Evolutionary conservation across 208 protist genomes (phyloP), one percentile per base, ranked within the genome.

Genomic region (Eutreptiella sp.): DNA sequence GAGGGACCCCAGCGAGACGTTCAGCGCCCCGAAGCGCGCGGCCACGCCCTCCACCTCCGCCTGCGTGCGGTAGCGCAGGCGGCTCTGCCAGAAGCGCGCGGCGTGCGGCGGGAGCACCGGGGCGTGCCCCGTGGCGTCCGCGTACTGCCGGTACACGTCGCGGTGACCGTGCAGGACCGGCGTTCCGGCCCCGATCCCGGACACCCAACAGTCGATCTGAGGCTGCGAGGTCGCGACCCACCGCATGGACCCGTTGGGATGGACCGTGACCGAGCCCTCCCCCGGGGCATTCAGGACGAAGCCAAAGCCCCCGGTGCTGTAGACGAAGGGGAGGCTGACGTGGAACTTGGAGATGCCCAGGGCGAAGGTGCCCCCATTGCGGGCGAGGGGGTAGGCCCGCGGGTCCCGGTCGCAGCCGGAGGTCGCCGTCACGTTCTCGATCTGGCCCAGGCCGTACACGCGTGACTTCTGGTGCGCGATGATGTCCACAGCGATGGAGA

Each of bases 71-170:
- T 57, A 57, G 14, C 50, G 33, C 31, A 53, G 31, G 11, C 39
- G 33, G n/a, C 26, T 39, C 29, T 57, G 50, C 21, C 33, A 53
- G 36, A 57, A 57, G 14, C 50, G 31, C 7, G 50, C n/a, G 16
- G 11, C 23, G 21, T 28, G 39, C 16, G 9, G 9, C 23, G 50
- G 50, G 31, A 57, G 7, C 14, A 33, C 31, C 16, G 39, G 14
- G 23, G 50, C 50, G 39, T 57, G 50, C 31, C 50, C 50, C 28
- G 28, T 28, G n/a, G 50, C 50, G 39, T 57, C 50, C 14, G 39
- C 50, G 39, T 57, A 57, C 24, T 57, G 14, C 16, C 39, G 7
- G 9, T 41, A 46, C 11, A 57, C 21, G n/a, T 57, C 50, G 14
- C 36, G 21, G 24, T 47, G 39, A 32, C 14, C 33, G 14, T 14